Conservation (phyloP, 306 rosid genomes). For the Vigna reflexopilosa region DNA sequence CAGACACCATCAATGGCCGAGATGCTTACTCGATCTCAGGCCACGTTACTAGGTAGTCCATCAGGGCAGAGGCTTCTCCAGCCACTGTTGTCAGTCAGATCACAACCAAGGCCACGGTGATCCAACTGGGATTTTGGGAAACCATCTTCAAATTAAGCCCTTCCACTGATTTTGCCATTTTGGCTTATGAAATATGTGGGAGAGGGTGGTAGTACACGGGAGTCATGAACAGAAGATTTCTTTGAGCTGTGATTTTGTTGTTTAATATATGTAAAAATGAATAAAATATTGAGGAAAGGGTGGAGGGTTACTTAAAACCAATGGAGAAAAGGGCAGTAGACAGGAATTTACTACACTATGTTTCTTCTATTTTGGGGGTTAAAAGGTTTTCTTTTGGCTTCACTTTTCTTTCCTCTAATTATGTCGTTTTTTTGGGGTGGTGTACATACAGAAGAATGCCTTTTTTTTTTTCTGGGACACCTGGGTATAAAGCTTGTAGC, state of each 20-base stretch:
- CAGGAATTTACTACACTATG: conserved; percentile 59
- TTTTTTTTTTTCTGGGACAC: conserved; percentile 49
- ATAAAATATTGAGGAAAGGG: conserved; percentile 63
- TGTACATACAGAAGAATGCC: conserved; percentile 78
- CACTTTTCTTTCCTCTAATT: conserved; percentile 44
- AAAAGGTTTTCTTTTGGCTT: conserved; percentile 48
- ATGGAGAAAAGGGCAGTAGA: conserved; percentile 55
- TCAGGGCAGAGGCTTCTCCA: conserved; percentile 86
- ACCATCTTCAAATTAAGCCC: conserved; percentile 48
- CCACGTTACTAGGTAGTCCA: conserved; percentile 77
- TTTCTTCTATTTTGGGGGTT: conserved; percentile 57
- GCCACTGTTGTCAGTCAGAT: conserved; percentile 65
- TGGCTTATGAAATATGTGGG: conserved; percentile 46
- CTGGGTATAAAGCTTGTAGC: conserved; percentile 69
- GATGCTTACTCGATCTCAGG: conserved; percentile 98
- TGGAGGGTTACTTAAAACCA: conserved; percentile 60
- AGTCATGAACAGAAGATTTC: conserved; percentile 52
- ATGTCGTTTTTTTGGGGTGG: conserved; percentile 59
- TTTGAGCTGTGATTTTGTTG: conserved; percentile 69
- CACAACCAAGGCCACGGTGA: conserved; percentile 90
- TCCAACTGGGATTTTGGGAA: conserved; percentile 39
- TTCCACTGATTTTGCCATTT: conserved; percentile 52
- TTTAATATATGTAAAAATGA: conserved; percentile 77
- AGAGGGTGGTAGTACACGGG: conserved; percentile 54
- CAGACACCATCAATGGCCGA: conserved; percentile 96